Evolutionary conservation across 768 basidiomycete species (phyloP).

Genomic region (Calocybe gangraenosa): DNA sequence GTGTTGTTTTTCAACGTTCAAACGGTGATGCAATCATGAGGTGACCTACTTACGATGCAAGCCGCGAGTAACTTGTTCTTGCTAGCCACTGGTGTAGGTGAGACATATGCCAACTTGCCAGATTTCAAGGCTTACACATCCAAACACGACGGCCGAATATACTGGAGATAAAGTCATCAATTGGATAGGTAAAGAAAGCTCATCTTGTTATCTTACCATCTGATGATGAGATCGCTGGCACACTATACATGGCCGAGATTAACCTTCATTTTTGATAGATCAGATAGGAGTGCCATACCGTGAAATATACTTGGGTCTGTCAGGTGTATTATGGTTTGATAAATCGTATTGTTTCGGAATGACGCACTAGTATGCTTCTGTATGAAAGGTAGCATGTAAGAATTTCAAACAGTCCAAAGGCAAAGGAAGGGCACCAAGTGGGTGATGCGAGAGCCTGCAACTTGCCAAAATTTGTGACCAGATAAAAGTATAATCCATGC

Average conservation of each 20-base stretch:
- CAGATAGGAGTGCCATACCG: not conserved
- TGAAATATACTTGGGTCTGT: slow-evolving; percentile 12
- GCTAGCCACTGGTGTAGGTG: slow-evolving; percentile 14
- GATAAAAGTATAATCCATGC: slow-evolving; percentile 14
- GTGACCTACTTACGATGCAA: slow-evolving; percentile 14
- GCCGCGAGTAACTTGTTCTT: slow-evolving; percentile 13
- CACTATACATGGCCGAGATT: not conserved
- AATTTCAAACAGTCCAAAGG: not conserved
- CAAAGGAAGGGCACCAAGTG: slow-evolving; percentile 22
- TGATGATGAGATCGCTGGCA: slow-evolving; percentile 25
- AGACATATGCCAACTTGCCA: not conserved
- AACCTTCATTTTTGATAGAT: not conserved
- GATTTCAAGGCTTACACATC: slow-evolving; percentile 16
- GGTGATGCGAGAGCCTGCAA: slow-evolving; percentile 20
- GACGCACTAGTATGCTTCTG: slow-evolving; percentile 14
- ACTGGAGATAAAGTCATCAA: slow-evolving; percentile 10
- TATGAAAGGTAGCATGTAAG: not conserved
- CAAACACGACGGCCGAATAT: slow-evolving; percentile 25
- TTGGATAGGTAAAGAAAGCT: not conserved
- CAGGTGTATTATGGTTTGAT: not conserved
- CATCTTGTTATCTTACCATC: slow-evolving; percentile 21
- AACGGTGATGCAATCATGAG: too few species aligned
- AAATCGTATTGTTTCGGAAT: not conserved
- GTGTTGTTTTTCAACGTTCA: too few species aligned
- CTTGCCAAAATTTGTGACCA: slow-evolving; percentile 15